These are phyloP conservation scores for Verticillium albo-atrum DNA, from an alignment of 2,329 filamentous ascomycete genomes.

Conservation along the genomic window DNA sequence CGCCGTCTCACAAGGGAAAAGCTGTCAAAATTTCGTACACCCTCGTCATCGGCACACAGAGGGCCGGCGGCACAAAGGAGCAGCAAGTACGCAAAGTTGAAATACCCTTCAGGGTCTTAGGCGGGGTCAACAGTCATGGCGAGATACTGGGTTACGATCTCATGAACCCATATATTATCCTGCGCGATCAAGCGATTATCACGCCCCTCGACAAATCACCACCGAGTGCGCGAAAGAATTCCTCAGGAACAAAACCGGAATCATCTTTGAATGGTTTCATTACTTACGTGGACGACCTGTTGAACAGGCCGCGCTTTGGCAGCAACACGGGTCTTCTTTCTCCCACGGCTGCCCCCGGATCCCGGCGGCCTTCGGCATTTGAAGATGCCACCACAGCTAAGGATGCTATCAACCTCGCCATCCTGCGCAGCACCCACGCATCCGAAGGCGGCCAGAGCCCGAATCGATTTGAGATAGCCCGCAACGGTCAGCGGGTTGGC, in stretches of 20 bases:
- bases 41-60: constrained; percentile 85
- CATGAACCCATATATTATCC: constrained; percentile 87
- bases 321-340: constrained; percentile 61
- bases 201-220: constrained; percentile 40
- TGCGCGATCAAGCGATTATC: constrained; percentile 75
- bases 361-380: constrained; percentile 49
- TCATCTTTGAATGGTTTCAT: constrained; percentile 60
- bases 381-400: constrained; percentile 63
- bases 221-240: constrained; percentile 2
- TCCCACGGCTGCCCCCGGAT: constrained; percentile 57
- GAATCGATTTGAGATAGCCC: constrained; percentile 94
- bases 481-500: constrained; percentile 86
- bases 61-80: constrained; percentile 71
- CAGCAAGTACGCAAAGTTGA: constrained; percentile 88
- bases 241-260: constrained; percentile 12
- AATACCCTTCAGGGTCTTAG: constrained; percentile 86
- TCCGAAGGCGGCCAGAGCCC: constrained; percentile 68
- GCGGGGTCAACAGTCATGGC: constrained; percentile 84
- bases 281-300: constrained; percentile 70
- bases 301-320: constrained; percentile 53
- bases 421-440: constrained; percentile 73
- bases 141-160: constrained; percentile 90
- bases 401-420: constrained; percentile 87
- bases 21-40: constrained; percentile 93
- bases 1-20: constrained; percentile 84